Evolutionary conservation across 805 yeast genomes (phyloP), one percentile per base, ranked within the genome.

Genomic region (Zygoascus ofunaensis): DNA sequence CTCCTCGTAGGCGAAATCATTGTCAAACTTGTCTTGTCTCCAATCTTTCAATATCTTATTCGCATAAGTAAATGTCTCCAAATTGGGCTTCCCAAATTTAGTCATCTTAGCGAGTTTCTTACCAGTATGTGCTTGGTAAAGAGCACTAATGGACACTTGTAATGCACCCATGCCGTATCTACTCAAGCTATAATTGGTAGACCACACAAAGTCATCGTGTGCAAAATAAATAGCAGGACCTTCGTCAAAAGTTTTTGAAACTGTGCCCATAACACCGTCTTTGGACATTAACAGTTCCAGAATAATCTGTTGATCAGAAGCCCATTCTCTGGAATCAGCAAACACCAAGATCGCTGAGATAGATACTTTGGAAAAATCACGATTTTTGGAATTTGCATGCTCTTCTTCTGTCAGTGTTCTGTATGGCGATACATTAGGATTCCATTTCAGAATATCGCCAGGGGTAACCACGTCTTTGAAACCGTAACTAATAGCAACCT

Each of bases 91-190:
- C 58, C 95, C 95, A 57, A 84, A 87, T 58, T 94, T 70, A 42
- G 82, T 83, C 38, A 83, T 89, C 57, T 79, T 77, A 15, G 42
- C 26, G 54, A 87, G 70, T 54, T 83, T 89, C 51, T 72, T 73
- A 47, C 94, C 94, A 2, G 95, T 85, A 57, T 82, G 87, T 56
- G 85, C 94, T 60, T 80, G 75, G 65, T 79, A 87, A 47, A 87
- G 69, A 0, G 94, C 92, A 45, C 89, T 87, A 57, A 86, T 79
- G 18, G 94, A 82, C 34, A 84, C 87, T 62, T 86, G 95, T 51
- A 87, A 70, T 3, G 96, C 95, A 48, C 96, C 96, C 94, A 87
- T 87, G 49, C 95, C 95, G 59, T 87, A 85, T 60, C 96, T 72
- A 15, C 87, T 77, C 49, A 83, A 69, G 54, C 76, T 77, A 60